Evolutionary conservation across 2,329 filamentous ascomycete genomes (phyloP).

Genomic region (Aspergillus felis): DNA sequence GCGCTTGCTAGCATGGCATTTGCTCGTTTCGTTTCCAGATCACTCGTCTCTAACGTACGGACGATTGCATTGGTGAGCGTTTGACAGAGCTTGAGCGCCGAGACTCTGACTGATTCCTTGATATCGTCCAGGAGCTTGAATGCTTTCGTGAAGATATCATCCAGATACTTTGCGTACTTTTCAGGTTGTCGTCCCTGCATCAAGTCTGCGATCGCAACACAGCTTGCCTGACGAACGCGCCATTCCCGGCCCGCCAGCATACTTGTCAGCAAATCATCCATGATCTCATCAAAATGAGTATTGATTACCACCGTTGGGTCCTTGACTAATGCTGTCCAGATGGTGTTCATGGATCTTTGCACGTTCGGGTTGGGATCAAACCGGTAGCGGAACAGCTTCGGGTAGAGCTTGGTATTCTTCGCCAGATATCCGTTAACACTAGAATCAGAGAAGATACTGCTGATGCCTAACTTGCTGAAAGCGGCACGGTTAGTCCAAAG

Average conservation of each 20-base stretch:
- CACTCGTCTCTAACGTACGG: conserved; percentile 76
- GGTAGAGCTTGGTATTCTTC: conserved; percentile 89
- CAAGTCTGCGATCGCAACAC: conserved; percentile 81
- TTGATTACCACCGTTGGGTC: conserved; percentile 75
- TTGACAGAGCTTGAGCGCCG: conserved; percentile 78
- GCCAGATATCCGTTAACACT: conserved; percentile 62
- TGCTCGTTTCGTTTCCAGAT: conserved; percentile 59
- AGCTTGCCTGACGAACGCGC: conserved; percentile 89
- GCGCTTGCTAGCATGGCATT: conserved; percentile 79
- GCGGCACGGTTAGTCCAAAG: conserved; percentile 97
- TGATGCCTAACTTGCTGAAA: conserved; percentile 89
- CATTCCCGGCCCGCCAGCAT: conserved; percentile 82
- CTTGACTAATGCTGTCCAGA: conserved; percentile 95
- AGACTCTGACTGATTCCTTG: conserved; percentile 79
- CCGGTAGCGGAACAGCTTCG: conserved; percentile 88
- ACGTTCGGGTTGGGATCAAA: conserved; percentile 96
- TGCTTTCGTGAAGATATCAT: conserved; percentile 77
- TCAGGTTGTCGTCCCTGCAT: conserved; percentile 73
- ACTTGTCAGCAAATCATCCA: conserved; percentile 79
- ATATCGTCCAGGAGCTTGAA: conserved; percentile 95
- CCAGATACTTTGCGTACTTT: conserved; percentile 79
- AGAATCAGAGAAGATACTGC: conserved; percentile 85
- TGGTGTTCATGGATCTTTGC: conserved; percentile 92
- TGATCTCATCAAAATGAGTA: conserved; percentile 79
- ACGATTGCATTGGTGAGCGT: conserved; percentile 80